Percentiles rank a stretch among this genome's conserved stretches.
phyloP scores from a whole-genome alignment of 495 filamentous ascomycete genomes.

The Annulohypoxylon maeteangense region DNA sequence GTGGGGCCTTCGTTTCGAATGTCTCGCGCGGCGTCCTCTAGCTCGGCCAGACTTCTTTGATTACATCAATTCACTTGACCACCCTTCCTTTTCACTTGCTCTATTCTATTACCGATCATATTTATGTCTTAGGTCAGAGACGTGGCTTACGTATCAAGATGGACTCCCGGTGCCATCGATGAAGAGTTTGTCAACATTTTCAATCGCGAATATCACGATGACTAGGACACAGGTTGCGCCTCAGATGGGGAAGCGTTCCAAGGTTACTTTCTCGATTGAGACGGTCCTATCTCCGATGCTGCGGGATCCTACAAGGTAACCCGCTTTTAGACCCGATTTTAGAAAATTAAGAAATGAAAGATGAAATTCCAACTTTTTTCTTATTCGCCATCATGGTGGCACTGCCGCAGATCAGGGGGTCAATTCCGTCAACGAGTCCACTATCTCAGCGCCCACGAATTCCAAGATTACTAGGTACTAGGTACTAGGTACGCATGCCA shows the following conservation, averaged over 20 bases:
- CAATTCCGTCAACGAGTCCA: constrained; percentile 20
- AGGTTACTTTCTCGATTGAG: constrained; percentile 23
- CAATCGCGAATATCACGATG: constrained; percentile 13
- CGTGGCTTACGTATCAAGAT: constrained; percentile 13
- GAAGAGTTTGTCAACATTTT: constrained; percentile 12
- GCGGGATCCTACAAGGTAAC: constrained; percentile 25
- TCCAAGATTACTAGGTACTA: constrained; percentile 7
- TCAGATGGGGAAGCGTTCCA: constrained; percentile 6
- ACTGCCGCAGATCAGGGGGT: constrained; percentile 36
- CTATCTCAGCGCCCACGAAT: constrained; percentile 17
- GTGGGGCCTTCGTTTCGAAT: constrained; percentile 43
- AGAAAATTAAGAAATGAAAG: constrained; percentile 7
- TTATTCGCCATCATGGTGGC: constrained; percentile 15
- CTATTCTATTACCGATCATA: constrained; percentile 10
- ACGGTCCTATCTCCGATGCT: constrained; percentile 26
- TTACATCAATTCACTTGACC: constrained; percentile 37
- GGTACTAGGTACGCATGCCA: no score
- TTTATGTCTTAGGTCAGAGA: constrained; percentile 32
- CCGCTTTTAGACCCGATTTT: constrained; percentile 17
- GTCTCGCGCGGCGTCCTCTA: constrained; percentile 27
- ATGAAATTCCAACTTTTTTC: constrained; percentile 15
- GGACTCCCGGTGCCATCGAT: background rate
- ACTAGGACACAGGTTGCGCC: background rate
- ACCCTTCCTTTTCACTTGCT: background rate
- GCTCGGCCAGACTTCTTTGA: constrained; percentile 30